These are phyloP conservation scores for Parathielavia appendiculata DNA, from an alignment of 495 filamentous ascomycete species.

Conservation along the genomic window DNA sequence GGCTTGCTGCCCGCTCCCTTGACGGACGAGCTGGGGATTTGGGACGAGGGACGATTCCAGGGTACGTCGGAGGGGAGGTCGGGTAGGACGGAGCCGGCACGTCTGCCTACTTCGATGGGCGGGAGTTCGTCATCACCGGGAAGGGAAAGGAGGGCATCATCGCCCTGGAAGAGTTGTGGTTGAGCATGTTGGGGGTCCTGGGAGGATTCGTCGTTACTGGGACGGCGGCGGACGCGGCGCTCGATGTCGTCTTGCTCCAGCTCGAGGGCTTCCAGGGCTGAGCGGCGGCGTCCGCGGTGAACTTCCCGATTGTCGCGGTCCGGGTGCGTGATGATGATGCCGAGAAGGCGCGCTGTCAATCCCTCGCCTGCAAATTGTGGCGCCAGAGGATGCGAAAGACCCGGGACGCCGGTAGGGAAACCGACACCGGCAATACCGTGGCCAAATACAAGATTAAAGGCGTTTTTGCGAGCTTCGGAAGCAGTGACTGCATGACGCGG, in stretches of 20 bases:
- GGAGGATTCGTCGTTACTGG: constrained; percentile 24
- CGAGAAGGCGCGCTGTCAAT: constrained; percentile 28
- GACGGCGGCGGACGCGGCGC: constrained; percentile 29
- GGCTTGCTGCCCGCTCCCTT: constrained; percentile 33
- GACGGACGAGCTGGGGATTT: constrained; percentile 38
- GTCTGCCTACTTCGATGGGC: constrained; percentile 37
- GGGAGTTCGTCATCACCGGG: constrained; percentile 21
- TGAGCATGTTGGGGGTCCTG: constrained; percentile 17
- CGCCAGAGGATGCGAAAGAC: constrained; percentile 35
- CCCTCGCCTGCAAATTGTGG: constrained; percentile 35
- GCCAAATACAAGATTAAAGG: constrained; percentile 42
- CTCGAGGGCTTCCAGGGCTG: constrained; percentile 23
- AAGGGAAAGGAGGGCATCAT: constrained; percentile 2
- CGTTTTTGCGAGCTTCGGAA: constrained; percentile 42
- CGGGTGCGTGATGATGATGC: constrained; percentile 18
- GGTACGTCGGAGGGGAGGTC: constrained; percentile 40
- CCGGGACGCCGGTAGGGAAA: constrained; percentile 23
- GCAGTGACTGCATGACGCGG: constrained; percentile 14
- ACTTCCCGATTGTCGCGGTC: constrained; percentile 21
- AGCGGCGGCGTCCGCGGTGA: constrained; percentile 21
- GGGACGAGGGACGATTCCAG: constrained; percentile 43
- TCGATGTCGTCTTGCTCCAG: constrained; percentile 23
- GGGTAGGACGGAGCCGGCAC: constrained; percentile 33
- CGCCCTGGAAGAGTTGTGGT: background rate
- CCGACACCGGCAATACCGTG: constrained; percentile 40